These are phyloP conservation scores for Diaporthe nobilis DNA, from an alignment of 2,329 filamentous ascomycete genomes.

Conservation along the genomic window DNA sequence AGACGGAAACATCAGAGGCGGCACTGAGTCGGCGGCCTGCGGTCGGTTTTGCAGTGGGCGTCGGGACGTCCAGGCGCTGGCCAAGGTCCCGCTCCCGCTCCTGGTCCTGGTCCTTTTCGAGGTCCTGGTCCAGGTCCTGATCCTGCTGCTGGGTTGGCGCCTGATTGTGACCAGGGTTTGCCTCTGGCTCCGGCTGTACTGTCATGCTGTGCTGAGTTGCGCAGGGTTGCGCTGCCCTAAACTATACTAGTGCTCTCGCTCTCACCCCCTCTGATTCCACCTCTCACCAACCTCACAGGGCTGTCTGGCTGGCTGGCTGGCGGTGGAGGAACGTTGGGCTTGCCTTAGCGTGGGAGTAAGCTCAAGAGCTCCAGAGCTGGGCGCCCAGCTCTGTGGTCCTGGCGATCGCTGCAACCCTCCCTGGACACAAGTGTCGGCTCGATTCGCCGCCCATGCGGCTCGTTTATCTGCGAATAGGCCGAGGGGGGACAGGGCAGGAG, in stretches of 20 bases:
- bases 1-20: slow-evolving; percentile 17
- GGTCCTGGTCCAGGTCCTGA: slow-evolving; percentile 3
- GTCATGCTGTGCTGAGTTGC: slow-evolving; percentile 12
- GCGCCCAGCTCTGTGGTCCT: slow-evolving; percentile 5
- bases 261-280: not conserved
- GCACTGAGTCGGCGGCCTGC: slow-evolving; percentile 15
- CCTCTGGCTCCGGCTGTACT: not conserved
- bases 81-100: not conserved
- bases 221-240: slow-evolving; percentile 8
- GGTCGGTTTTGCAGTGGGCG: not conserved
- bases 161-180: slow-evolving; percentile 2
- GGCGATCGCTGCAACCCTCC: slow-evolving; percentile 27
- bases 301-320: not conserved
- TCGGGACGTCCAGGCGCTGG: slow-evolving; percentile 1
- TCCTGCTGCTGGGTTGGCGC: slow-evolving; percentile 19
- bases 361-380: slow-evolving; percentile 1
- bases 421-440: slow-evolving; percentile 2
- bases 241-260: not conserved
- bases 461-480: slow-evolving; percentile 1
- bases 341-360: slow-evolving; percentile 32
- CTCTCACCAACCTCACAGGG: not conserved
- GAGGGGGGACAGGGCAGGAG: not conserved
- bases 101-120: not conserved
- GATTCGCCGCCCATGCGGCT: slow-evolving; percentile 27
- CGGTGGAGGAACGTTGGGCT: slow-evolving; percentile 3